phyloP scores from a whole-genome alignment of 352 stramenopile species.

The Thalassiosira allenii region DNA sequence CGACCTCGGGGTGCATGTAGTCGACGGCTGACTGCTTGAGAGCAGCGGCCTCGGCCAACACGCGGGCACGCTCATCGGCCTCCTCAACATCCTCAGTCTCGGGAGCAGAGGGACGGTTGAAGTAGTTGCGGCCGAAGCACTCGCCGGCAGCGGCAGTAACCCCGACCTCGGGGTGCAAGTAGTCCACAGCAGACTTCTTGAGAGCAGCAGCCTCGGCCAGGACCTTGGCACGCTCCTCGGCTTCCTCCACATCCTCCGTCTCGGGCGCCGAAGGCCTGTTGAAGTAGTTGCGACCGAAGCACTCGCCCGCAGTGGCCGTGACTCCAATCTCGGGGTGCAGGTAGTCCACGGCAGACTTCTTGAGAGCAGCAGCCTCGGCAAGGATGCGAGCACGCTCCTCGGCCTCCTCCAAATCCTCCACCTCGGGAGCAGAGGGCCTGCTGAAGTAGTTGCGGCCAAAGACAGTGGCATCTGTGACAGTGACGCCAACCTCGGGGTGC shows the following conservation, averaged over 20 bases:
- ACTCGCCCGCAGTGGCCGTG: conserved; percentile 46
- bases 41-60: conserved; percentile 50
- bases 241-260: conserved; percentile 48
- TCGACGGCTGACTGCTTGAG: conserved; percentile 63
- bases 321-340: conserved; percentile 66
- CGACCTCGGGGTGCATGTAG: conserved; percentile 65
- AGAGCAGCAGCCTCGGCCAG: conserved; percentile 52
- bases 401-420: conserved; percentile 48
- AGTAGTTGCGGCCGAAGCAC: conserved; percentile 75
- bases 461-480: conserved; percentile 19
- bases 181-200: conserved; percentile 62
- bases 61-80: conserved; percentile 45
- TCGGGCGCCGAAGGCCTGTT: conserved; percentile 62
- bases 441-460: conserved; percentile 71
- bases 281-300: conserved; percentile 77
- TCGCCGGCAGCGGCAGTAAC: conserved; percentile 57
- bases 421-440: conserved; percentile 49
- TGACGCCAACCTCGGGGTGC: conserved; percentile 56
- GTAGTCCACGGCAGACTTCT: conserved; percentile 61
- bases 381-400: conserved; percentile 54
- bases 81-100: conserved; percentile 54
- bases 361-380: conserved; percentile 53
- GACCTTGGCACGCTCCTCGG: conserved; percentile 52
- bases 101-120: conserved; percentile 39
- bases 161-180: conserved; percentile 63